phyloP scores from a whole-genome alignment of 805 yeast genomes.

The Nematodospora valgi region DNA sequence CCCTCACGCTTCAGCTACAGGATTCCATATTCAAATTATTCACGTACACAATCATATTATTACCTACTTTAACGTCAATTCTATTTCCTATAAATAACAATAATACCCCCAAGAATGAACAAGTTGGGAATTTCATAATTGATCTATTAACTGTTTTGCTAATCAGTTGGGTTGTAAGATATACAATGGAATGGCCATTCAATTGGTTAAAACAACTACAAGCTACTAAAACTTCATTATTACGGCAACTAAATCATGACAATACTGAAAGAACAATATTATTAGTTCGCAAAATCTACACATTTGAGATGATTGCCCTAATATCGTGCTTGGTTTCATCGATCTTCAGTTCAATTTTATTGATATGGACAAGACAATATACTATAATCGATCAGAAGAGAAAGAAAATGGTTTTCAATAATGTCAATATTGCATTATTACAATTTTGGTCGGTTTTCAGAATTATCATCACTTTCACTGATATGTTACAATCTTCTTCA shows the following conservation, averaged over 20 bases:
- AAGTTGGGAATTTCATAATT: slow-evolving; percentile 24
- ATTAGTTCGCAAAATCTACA: slow-evolving; percentile 11
- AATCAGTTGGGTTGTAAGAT: slow-evolving; percentile 32
- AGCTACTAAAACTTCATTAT: slow-evolving; percentile 12
- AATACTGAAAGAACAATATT: slow-evolving; percentile 6
- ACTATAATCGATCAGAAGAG: slow-evolving; percentile 24
- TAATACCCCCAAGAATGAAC: slow-evolving; percentile 11
- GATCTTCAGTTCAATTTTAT: slow-evolving; percentile 21
- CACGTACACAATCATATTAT: slow-evolving; percentile 18
- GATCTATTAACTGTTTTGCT: slow-evolving; percentile 29
- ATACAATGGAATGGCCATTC: slow-evolving; percentile 42
- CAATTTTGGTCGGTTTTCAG: slow-evolving; percentile 15
- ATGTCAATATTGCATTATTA: slow-evolving; percentile 34
- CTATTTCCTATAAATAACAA: slow-evolving; percentile 18
- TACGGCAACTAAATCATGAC: slow-evolving; percentile 10
- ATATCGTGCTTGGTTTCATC: slow-evolving; percentile 24
- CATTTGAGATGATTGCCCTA: slow-evolving; percentile 20
- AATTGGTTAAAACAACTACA: slow-evolving; percentile 30
- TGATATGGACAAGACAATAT: slow-evolving; percentile 25
- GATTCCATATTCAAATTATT: slow-evolving; percentile 14
- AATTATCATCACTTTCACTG: slow-evolving; percentile 7
- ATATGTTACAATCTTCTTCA: slow-evolving; percentile 8
- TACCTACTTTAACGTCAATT: slow-evolving; percentile 26
- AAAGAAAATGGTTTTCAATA: slow-evolving; percentile 27
- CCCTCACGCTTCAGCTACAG: slow-evolving; percentile 5